phyloP scores from a whole-genome alignment of 202 grass and related monocot genomes.

The Elaeis oleifera region DNA sequence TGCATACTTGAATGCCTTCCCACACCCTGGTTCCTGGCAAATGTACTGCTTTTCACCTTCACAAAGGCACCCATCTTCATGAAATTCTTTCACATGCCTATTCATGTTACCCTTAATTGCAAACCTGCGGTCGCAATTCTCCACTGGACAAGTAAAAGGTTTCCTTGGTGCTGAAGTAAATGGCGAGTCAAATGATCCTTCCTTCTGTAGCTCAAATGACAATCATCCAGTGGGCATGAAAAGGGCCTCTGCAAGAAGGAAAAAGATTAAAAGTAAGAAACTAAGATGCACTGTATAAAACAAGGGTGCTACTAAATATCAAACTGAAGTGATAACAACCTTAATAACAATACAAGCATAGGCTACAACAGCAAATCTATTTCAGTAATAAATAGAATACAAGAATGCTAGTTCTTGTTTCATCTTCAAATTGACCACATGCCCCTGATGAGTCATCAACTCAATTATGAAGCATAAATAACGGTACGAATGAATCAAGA shows the following conservation, averaged over 20 bases:
- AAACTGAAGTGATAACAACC: not conserved
- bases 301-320: not conserved
- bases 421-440: too few species aligned
- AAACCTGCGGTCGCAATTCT: conserved; percentile 51
- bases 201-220: conserved; percentile 64
- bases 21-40: conserved; percentile 61
- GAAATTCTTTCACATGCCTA: conserved; percentile 58
- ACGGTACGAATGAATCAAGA: too few species aligned
- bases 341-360: too few species aligned
- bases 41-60: conserved; percentile 26
- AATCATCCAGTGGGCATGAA: conserved; percentile 57
- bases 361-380: too few species aligned
- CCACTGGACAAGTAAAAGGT: conserved; percentile 54
- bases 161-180: conserved; percentile 59
- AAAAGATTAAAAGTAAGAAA: not conserved
- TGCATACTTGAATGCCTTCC: conserved; percentile 65
- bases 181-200: conserved; percentile 82
- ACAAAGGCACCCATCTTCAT: conserved; percentile 23
- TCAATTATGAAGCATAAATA: too few species aligned
- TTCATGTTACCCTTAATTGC: conserved; percentile 67
- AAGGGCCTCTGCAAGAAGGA: conserved; percentile 48
- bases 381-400: too few species aligned
- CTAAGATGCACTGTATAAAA: not conserved
- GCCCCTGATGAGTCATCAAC: too few species aligned
- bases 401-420: too few species aligned